phyloP scores from a whole-genome alignment of 1,284 basidiomycete species.

The Cryptococcus hybrid region DNA sequence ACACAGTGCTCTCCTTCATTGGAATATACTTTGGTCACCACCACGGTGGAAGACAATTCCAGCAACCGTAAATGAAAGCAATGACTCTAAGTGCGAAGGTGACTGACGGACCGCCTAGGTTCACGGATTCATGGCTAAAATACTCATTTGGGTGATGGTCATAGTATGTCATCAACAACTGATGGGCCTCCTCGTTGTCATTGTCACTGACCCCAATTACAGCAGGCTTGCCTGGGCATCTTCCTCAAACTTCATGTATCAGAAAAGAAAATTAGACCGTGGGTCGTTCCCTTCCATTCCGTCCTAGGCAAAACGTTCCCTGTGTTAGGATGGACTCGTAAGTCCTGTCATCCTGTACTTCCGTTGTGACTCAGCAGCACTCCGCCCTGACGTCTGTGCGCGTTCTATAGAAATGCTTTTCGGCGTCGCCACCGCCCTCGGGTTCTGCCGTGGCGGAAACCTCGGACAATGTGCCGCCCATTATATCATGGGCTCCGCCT shows the following conservation, averaged over 20 bases:
- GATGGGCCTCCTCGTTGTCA: background rate
- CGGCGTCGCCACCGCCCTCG: conserved; percentile 46
- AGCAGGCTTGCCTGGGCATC: conserved; percentile 72
- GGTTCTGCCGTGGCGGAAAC: conserved; percentile 66
- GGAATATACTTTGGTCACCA: conserved; percentile 75
- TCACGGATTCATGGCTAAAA: conserved; percentile 68
- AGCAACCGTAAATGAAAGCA: conserved; percentile 46
- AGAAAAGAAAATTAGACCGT: conserved; percentile 71
- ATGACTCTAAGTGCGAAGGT: no score
- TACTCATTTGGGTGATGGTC: conserved; percentile 65
- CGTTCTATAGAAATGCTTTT: conserved; percentile 47
- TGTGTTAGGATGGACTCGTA: conserved; percentile 80
- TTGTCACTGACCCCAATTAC: background rate
- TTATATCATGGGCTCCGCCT: conserved; percentile 83
- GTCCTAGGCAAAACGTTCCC: conserved; percentile 82
- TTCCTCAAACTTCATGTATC: conserved; percentile 93
- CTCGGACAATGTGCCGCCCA: conserved; percentile 82
- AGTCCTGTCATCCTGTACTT: conserved; percentile 58
- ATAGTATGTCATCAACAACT: conserved; percentile 27
- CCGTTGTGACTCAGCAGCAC: conserved; percentile 26
- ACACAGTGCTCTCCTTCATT: conserved; percentile 65
- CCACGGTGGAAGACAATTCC: conserved; percentile 74
- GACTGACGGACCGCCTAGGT: conserved; percentile 9
- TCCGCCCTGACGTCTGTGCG: background rate
- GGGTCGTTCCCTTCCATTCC: conserved; percentile 70